Evolutionary conservation across 1,284 basidiomycete genomes (phyloP).

Genomic region (Cutaneotrichosporon dermatis): DNA sequence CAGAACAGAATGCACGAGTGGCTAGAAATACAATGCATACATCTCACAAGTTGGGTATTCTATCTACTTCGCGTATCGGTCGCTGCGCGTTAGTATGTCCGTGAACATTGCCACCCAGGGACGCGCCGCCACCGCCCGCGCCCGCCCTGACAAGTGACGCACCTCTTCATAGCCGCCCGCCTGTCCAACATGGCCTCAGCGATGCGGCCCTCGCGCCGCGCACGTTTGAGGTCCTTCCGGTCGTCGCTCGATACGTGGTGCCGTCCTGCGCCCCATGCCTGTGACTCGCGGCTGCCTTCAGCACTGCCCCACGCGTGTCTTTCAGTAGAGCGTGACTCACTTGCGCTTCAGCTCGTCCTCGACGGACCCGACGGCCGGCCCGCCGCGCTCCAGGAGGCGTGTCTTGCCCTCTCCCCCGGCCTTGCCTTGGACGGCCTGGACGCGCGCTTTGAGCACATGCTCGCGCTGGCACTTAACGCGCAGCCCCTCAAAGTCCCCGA

Average conservation of each 20-base stretch:
- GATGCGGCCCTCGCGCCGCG: constrained; percentile 77
- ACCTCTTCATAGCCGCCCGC: constrained; percentile 88
- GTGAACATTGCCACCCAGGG: neutral
- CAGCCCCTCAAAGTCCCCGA: constrained; percentile 73
- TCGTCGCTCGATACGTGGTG: constrained; percentile 56
- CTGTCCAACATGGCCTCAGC: constrained; percentile 85
- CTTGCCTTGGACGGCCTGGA: constrained; percentile 5
- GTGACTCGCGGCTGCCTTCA: constrained; percentile 54
- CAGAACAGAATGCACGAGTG: too few relatives aligned
- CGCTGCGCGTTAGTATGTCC: neutral
- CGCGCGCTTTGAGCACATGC: constrained; percentile 75
- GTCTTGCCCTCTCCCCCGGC: constrained; percentile 50
- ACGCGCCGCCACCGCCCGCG: neutral
- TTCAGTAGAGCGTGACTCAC: constrained; percentile 32
- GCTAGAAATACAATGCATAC: constrained; percentile 5
- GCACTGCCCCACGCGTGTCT: neutral
- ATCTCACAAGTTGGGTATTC: neutral
- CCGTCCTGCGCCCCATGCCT: constrained; percentile 81
- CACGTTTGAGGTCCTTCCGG: constrained; percentile 71
- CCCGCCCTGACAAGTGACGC: constrained; percentile 22
- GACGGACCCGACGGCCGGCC: constrained; percentile 46
- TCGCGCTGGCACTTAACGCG: constrained; percentile 86
- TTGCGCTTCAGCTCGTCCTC: constrained; percentile 49
- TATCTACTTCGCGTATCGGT: constrained; percentile 5
- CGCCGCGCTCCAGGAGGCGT: constrained; percentile 56